phyloP scores from a whole-genome alignment of 2,329 filamentous ascomycete species.

The Neopestalotiopsis clavispora region DNA sequence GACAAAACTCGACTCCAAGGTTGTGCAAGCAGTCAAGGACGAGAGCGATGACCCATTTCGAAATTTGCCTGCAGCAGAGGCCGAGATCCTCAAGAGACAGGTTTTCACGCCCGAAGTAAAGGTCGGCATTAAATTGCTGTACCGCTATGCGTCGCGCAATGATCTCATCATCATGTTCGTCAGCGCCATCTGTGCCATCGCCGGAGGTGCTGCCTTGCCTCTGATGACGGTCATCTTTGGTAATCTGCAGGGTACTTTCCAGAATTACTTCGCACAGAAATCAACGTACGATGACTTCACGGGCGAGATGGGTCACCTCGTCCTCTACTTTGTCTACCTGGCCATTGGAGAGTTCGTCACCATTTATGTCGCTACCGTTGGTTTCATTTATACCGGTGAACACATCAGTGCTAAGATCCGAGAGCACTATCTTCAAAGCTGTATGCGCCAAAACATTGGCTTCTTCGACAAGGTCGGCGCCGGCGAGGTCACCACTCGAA shows the following conservation, averaged over 20 bases:
- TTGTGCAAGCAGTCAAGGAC: slow-evolving; percentile 41
- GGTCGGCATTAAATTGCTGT: slow-evolving; percentile 68
- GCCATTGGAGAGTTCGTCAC: slow-evolving; percentile 80
- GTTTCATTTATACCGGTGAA: slow-evolving; percentile 88
- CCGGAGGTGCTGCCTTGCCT: slow-evolving; percentile 75
- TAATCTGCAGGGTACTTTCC: slow-evolving; percentile 74
- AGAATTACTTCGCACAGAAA: slow-evolving; percentile 59
- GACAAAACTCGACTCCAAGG: slow-evolving; percentile 50
- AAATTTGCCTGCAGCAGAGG: slow-evolving; percentile 70
- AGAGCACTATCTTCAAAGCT: slow-evolving; percentile 81
- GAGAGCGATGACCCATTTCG: slow-evolving; percentile 59
- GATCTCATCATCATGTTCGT: slow-evolving; percentile 69
- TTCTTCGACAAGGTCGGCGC: slow-evolving; percentile 93
- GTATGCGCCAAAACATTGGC: slow-evolving; percentile 86
- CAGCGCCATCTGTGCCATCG: slow-evolving; percentile 68
- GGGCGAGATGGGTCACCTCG: slow-evolving; percentile 62
- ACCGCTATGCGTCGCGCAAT: slow-evolving; percentile 70
- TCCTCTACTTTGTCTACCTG: slow-evolving; percentile 86
- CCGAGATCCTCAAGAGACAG: slow-evolving; percentile 70
- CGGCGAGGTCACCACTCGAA: slow-evolving; percentile 91
- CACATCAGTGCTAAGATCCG: slow-evolving; percentile 80
- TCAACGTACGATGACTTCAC: slow-evolving; percentile 62
- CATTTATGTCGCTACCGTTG: slow-evolving; percentile 80
- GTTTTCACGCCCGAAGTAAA: slow-evolving; percentile 67
- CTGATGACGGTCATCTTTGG: slow-evolving; percentile 86